Conservation (phyloP, 2,329 filamentous ascomycete species). For the Colletotrichum limetticola region DNA sequence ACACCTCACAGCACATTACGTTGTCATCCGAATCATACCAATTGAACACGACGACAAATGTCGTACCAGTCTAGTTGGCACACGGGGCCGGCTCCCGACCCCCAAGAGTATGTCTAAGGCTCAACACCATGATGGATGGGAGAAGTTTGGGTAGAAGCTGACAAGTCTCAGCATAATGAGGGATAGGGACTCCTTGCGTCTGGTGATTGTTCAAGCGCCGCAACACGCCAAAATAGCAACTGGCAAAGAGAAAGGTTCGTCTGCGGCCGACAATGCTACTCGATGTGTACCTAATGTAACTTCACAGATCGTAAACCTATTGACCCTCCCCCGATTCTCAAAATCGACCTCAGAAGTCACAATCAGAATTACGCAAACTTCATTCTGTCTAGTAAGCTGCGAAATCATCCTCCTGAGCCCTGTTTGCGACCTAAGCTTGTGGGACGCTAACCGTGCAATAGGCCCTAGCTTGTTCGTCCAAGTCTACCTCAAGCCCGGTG, state of each 20-base stretch:
- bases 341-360: constrained; percentile 65
- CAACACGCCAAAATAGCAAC: constrained; percentile 10
- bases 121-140: background rate
- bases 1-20: background rate
- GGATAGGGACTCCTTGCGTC: background rate
- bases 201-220: constrained; percentile 5
- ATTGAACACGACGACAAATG: background rate
- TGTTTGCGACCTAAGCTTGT: background rate
- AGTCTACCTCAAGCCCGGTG: constrained; percentile 53
- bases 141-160: background rate
- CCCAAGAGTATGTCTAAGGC: background rate
- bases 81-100: background rate
- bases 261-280: background rate
- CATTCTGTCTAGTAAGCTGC: background rate
- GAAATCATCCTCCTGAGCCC: background rate
- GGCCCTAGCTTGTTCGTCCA: constrained; percentile 62
- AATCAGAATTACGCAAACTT: background rate
- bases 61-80: background rate
- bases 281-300: background rate
- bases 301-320: constrained; percentile 81
- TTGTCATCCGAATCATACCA: background rate
- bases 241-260: constrained; percentile 70
- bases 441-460: constrained; percentile 34
- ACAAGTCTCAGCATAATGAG: background rate
- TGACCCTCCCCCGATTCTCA: constrained; percentile 86